These are phyloP conservation scores for Colletotrichum liaoningense DNA, from an alignment of 2,329 filamentous ascomycete genomes.

Conservation along the genomic window DNA sequence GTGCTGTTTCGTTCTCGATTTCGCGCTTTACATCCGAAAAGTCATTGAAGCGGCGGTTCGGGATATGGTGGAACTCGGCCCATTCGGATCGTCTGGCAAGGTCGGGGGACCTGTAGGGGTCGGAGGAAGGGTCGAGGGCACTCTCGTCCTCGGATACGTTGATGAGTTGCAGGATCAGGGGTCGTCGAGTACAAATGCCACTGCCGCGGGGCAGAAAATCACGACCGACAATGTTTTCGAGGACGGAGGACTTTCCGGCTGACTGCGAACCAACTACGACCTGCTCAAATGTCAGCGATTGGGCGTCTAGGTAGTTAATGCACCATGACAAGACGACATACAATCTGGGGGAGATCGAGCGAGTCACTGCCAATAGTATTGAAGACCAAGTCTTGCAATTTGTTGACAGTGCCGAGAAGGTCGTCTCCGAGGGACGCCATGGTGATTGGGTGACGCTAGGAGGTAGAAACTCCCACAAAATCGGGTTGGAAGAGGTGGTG, in stretches of 20 bases:
- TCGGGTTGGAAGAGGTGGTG: not conserved
- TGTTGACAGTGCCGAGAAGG: conserved; percentile 94
- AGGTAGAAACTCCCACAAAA: not conserved
- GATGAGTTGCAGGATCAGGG: conserved; percentile 97
- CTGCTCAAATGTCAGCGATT: conserved; percentile 57
- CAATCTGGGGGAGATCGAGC: conserved; percentile 96
- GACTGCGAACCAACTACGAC: conserved; percentile 99
- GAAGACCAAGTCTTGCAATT: conserved; percentile 98
- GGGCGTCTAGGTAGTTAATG: not conserved
- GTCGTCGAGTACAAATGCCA: conserved; percentile 94
- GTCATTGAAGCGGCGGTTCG: conserved; percentile 88
- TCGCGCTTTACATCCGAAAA: conserved; percentile 95
- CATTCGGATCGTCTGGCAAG: conserved; percentile 77
- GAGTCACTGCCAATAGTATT: conserved; percentile 99
- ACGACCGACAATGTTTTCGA: conserved; percentile 98
- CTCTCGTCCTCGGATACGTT: conserved; percentile 83
- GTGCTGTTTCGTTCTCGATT: conserved; percentile 95
- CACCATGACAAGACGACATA: conserved; percentile 59
- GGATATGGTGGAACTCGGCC: conserved; percentile 97
- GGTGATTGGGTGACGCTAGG: conserved; percentile 41
- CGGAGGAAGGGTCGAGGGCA: conserved; percentile 71
- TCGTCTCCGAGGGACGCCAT: conserved; percentile 98
- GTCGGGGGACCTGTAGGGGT: conserved; percentile 82
- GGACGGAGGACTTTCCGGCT: conserved; percentile 96
- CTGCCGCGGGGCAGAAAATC: conserved; percentile 97